Percentiles rank a stretch among this genome's conserved stretches.
Evolutionary conservation across 768 basidiomycete species (phyloP).

Genomic region (Tricholoma hemisulphureum): DNA sequence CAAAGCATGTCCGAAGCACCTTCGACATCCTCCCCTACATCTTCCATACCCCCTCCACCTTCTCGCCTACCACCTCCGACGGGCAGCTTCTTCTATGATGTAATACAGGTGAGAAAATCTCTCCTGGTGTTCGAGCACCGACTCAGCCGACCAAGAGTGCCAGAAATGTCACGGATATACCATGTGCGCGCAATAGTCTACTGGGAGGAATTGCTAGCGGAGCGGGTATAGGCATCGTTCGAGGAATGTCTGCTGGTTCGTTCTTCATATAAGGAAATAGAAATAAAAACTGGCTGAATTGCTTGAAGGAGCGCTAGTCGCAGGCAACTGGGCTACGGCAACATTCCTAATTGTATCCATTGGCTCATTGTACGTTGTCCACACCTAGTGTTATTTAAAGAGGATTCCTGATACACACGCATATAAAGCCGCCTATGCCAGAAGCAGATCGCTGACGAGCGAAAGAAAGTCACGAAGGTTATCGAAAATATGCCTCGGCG

Average conservation of each 20-base stretch:
- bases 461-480: conserved; percentile 50
- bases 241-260: conserved; percentile 65
- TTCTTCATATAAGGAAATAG: conserved; percentile 8
- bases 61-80: conserved; percentile 37
- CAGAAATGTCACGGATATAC: conserved; percentile 62
- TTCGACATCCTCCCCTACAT: conserved; percentile 3
- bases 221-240: conserved; percentile 70
- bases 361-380: conserved; percentile 60
- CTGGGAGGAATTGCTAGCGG: conserved; percentile 80
- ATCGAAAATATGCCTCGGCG: conserved; percentile 62
- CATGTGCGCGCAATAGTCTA: conserved; percentile 74
- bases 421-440: conserved; percentile 64
- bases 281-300: neutral
- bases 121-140: neutral
- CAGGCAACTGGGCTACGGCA: conserved; percentile 77
- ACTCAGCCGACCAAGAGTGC: conserved; percentile 42
- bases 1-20: neutral
- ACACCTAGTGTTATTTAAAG: too few species aligned
- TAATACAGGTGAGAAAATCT: conserved; percentile 27
- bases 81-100: conserved; percentile 37
- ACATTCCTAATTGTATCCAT: conserved; percentile 68
- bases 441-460: conserved; percentile 51
- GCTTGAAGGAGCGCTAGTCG: conserved; percentile 54
- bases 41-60: conserved; percentile 29
- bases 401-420: too few species aligned